These are phyloP conservation scores for Clarireedia sp. DNA, from an alignment of 2,329 filamentous ascomycete species.

Conservation along the genomic window DNA sequence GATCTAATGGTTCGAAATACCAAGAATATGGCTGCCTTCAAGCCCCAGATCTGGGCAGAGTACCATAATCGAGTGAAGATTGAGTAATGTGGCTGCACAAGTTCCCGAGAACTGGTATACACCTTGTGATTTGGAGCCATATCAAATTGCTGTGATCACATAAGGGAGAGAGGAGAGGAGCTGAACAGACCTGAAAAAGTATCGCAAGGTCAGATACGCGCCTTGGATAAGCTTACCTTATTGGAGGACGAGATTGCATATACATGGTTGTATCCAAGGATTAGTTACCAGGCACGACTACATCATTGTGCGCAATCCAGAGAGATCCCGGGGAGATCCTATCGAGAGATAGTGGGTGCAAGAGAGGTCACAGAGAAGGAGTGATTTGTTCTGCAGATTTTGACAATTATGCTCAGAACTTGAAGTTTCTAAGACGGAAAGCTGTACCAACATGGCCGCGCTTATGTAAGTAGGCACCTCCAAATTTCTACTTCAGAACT, in stretches of 20 bases:
- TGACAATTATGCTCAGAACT: too few relatives aligned
- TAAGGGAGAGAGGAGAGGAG: not conserved
- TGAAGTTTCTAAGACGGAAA: too few relatives aligned
- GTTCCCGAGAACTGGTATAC: not conserved
- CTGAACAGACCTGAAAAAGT: not conserved
- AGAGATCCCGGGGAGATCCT: too few relatives aligned
- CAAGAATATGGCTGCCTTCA: conserved; percentile 5
- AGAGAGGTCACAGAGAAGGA: too few relatives aligned
- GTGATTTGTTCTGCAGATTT: too few relatives aligned
- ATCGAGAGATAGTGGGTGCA: too few relatives aligned
- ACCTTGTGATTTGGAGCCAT: not conserved
- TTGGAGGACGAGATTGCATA: not conserved
- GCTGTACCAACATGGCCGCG: too few relatives aligned
- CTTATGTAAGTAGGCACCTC: too few relatives aligned
- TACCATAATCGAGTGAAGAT: conserved; percentile 8
- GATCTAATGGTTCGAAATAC: conserved; percentile 5
- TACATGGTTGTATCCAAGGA: not conserved
- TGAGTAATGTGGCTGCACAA: conserved; percentile 5
- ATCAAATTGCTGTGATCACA: not conserved
- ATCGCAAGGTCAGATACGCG: not conserved
- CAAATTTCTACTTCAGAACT: too few relatives aligned
- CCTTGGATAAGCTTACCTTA: not conserved
- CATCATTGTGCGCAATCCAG: too few relatives aligned
- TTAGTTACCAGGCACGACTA: too few relatives aligned
- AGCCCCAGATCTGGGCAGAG: conserved; percentile 13